Evolutionary conservation across 352 stramenopile genomes (phyloP).

Genomic region (Albugo laibachii): DNA sequence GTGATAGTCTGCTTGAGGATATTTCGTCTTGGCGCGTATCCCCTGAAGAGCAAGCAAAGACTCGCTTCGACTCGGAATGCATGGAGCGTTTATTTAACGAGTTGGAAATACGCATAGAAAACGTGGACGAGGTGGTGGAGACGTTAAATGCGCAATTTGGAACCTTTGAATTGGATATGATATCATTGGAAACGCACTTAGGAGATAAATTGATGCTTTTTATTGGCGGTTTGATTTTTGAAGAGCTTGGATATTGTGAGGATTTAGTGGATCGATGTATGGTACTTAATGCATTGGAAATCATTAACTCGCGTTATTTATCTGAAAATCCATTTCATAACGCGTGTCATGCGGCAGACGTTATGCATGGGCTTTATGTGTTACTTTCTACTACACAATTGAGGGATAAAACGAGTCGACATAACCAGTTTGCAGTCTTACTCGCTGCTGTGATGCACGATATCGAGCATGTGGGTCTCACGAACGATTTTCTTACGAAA

Average conservation of each 20-base stretch:
- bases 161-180: conserved; percentile 43
- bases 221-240: conserved; percentile 53
- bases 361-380: conserved; percentile 63
- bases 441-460: conserved; percentile 69
- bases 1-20: too few relatives aligned
- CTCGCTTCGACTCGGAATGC: too few relatives aligned
- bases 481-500: conserved; percentile 62
- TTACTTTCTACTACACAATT: conserved; percentile 35
- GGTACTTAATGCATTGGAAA: conserved; percentile 25
- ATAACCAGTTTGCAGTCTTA: conserved; percentile 51
- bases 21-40: too few relatives aligned
- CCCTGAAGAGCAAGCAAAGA: too few relatives aligned
- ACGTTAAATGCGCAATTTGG: conserved; percentile 34
- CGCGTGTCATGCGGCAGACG: conserved; percentile 52
- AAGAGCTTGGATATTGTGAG: conserved; percentile 22
- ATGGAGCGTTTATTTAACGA: too few relatives aligned
- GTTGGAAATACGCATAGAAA: conserved; percentile 6
- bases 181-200: conserved; percentile 42
- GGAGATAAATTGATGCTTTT: conserved; percentile 39
- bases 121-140: conserved; percentile 23
- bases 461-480: conserved; percentile 55
- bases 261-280: conserved; percentile 19
- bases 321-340: conserved; percentile 64
- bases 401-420: conserved; percentile 21
- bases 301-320: conserved; percentile 46